Percentiles rank a stretch among this genome's conserved stretches.
Evolutionary conservation across 2,329 filamentous ascomycete species (phyloP).

Genomic region (Fusarium dimerum): DNA sequence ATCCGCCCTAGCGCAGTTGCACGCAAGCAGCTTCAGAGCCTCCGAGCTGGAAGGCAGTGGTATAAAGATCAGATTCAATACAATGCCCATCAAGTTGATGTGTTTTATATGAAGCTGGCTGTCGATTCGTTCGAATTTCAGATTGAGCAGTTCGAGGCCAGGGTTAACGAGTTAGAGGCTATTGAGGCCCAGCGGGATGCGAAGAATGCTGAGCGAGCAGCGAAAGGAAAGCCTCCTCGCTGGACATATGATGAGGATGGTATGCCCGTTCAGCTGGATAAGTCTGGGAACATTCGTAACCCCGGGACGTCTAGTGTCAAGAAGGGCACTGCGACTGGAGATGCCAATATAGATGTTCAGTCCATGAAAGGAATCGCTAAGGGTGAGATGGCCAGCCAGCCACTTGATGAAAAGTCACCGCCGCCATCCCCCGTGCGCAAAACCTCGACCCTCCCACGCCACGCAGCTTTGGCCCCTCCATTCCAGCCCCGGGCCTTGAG

Average conservation of each 20-base stretch:
- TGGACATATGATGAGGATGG: background rate
- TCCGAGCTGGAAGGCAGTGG: conserved; percentile 55
- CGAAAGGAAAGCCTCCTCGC: conserved; percentile 7
- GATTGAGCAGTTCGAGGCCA: conserved; percentile 52
- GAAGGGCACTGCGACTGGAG: too few relatives aligned
- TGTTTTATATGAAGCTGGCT: conserved; percentile 49
- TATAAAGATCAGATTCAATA: conserved; percentile 60
- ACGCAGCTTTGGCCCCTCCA: conserved; percentile 50
- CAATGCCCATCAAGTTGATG: conserved; percentile 65
- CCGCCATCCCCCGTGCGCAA: conserved; percentile 8
- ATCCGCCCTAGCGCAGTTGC: conserved; percentile 63
- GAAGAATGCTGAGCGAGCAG: conserved; percentile 32
- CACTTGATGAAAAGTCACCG: conserved; percentile 28
- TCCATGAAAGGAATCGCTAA: background rate
- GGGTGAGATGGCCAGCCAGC: conserved; percentile 17
- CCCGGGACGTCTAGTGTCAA: background rate
- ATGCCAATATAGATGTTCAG: too few relatives aligned
- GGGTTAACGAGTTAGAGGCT: conserved; percentile 45
- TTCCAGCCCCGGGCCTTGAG: conserved; percentile 45
- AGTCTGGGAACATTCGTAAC: background rate
- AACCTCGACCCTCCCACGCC: conserved; percentile 42
- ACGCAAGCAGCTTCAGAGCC: conserved; percentile 55
- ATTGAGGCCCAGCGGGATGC: conserved; percentile 48
- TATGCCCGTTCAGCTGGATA: background rate
- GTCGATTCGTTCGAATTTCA: conserved; percentile 42